These are phyloP conservation scores for Xerocomus potaroensis DNA, from an alignment of 768 basidiomycete genomes.

Conservation along the genomic window DNA sequence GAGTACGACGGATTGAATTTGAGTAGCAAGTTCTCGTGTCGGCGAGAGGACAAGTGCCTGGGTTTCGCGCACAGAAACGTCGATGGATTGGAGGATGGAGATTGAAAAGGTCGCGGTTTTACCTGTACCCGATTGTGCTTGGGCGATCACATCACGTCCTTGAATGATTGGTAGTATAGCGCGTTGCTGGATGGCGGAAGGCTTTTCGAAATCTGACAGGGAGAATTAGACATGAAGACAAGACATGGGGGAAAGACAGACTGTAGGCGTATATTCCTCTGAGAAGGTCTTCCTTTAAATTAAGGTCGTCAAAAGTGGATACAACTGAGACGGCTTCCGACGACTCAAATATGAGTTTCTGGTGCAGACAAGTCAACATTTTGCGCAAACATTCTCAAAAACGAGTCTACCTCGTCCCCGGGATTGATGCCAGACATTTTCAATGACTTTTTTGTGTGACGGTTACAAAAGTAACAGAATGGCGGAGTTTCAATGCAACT, in stretches of 20 bases:
- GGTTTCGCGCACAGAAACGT: slow-evolving; percentile 88
- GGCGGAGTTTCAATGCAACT: slow-evolving; percentile 54
- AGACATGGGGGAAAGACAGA: slow-evolving; percentile 33
- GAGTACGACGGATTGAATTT: slow-evolving; percentile 95
- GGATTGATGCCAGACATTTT: slow-evolving; percentile 80
- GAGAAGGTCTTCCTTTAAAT: slow-evolving; percentile 90
- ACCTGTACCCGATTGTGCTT: slow-evolving; percentile 98
- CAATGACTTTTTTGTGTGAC: slow-evolving; percentile 32
- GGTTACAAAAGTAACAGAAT: slow-evolving; percentile 34
- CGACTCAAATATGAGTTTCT: slow-evolving; percentile 95
- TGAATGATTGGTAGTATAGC: slow-evolving; percentile 95
- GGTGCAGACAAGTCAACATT: slow-evolving; percentile 3
- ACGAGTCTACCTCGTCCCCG: slow-evolving; percentile 71
- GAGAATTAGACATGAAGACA: slow-evolving; percentile 2
- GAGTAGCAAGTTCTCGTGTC: slow-evolving; percentile 98
- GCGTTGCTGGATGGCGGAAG: slow-evolving; percentile 97
- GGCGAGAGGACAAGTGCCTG: slow-evolving; percentile 96
- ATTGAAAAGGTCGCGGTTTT: slow-evolving; percentile 99
- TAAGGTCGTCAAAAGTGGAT: slow-evolving; percentile 85
- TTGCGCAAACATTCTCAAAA: slow-evolving; percentile 11
- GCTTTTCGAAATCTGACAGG: slow-evolving; percentile 85
- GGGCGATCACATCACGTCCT: slow-evolving; percentile 97
- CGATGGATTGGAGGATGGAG: slow-evolving; percentile 96
- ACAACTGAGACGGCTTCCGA: slow-evolving; percentile 88
- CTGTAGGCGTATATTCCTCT: slow-evolving; percentile 99